phyloP scores from a whole-genome alignment of 345 rosid genomes.

The Noccaea bulbosa region DNA sequence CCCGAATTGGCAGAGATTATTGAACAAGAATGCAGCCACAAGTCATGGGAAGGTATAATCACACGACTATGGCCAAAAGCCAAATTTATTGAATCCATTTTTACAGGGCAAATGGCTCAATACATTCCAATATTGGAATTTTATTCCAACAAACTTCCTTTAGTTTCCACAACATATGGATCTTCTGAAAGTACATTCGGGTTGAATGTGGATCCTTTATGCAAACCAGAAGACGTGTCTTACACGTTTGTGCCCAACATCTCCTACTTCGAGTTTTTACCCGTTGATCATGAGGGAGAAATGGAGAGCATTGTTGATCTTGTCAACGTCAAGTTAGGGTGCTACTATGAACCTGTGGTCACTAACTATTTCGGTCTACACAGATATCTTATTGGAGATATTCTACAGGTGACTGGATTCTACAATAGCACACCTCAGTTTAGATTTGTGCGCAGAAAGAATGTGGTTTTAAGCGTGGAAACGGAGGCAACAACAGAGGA shows the following conservation, averaged over 20 bases:
- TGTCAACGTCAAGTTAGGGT: constrained; percentile 61
- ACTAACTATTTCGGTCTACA: constrained; percentile 65
- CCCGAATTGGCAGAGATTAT: neutral
- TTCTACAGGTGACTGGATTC: constrained; percentile 63
- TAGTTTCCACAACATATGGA: constrained; percentile 57
- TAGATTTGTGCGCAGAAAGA: constrained; percentile 54
- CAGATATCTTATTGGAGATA: constrained; percentile 65
- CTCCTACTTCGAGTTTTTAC: constrained; percentile 72
- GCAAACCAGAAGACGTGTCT: constrained; percentile 61
- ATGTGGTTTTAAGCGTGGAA: constrained; percentile 54
- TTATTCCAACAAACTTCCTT: constrained; percentile 62
- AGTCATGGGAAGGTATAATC: constrained; percentile 44
- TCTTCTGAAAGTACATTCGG: constrained; percentile 68
- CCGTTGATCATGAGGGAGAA: constrained; percentile 38
- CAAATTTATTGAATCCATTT: constrained; percentile 55
- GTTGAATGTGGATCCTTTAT: constrained; percentile 60
- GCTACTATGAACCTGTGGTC: constrained; percentile 62
- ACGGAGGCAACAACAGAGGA: constrained; percentile 67
- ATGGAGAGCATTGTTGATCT: constrained; percentile 50
- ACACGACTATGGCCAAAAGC: constrained; percentile 54
- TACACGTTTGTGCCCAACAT: constrained; percentile 64
- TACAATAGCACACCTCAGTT: constrained; percentile 64
- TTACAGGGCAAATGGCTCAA: constrained; percentile 72
- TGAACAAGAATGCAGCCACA: constrained; percentile 11
- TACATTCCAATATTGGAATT: constrained; percentile 60